Percentiles rank a stretch among this genome's conserved stretches.
phyloP scores from a whole-genome alignment of 306 rosid genomes.

The Cicer arietinum region DNA sequence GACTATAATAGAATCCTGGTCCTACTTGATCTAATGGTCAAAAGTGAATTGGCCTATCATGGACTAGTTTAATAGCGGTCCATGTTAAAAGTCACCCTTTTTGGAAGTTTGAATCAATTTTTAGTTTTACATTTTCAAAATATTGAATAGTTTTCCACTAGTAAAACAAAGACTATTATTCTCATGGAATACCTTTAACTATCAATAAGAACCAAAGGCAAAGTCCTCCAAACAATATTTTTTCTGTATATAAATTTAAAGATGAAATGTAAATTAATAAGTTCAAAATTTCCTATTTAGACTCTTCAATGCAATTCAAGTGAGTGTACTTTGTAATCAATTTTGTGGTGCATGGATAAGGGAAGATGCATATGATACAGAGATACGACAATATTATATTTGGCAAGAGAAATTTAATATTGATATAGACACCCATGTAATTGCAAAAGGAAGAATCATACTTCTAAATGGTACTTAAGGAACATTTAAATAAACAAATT shows the following conservation, averaged over 20 bases:
- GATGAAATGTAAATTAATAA: background rate
- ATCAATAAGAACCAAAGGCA: background rate
- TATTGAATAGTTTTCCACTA: background rate
- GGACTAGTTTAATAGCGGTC: no score
- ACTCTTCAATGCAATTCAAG: background rate
- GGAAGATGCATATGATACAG: background rate
- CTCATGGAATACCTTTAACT: no score
- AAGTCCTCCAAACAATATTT: background rate
- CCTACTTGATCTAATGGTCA: no score
- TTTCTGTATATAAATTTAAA: background rate
- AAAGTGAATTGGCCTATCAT: no score
- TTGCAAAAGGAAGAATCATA: background rate
- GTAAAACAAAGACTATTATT: background rate
- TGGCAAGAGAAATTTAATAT: background rate
- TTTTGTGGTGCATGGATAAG: background rate
- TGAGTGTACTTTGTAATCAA: background rate
- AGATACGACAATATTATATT: background rate
- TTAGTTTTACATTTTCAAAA: background rate
- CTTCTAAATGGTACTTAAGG: background rate
- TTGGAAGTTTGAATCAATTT: background rate
- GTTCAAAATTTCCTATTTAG: background rate
- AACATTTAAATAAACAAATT: background rate
- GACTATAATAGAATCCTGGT: no score
- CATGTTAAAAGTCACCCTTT: background rate
- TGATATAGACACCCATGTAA: background rate